Conservation (phyloP, 2,329 filamentous ascomycete genomes). For the Penicillium sp. region DNA sequence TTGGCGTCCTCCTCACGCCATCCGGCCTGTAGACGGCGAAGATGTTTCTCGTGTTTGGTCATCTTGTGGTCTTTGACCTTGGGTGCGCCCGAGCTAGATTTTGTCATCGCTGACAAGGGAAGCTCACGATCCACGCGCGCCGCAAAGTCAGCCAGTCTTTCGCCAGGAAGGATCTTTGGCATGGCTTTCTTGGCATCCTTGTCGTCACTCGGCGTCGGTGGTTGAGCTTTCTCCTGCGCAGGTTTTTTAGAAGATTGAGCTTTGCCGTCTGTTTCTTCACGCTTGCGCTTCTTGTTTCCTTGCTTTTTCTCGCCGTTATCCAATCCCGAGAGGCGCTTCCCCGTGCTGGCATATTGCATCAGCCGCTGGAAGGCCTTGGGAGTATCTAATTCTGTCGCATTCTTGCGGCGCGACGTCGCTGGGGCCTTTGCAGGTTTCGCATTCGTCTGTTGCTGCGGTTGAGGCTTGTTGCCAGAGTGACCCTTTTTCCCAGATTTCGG, state of each 20-base stretch:
- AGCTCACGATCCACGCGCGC: conserved; percentile 78
- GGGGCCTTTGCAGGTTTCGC: conserved; percentile 45
- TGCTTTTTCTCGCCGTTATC: conserved; percentile 49
- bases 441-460: conserved; percentile 21
- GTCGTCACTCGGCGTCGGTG: conserved; percentile 7
- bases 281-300: conserved; percentile 47
- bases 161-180: conserved; percentile 73
- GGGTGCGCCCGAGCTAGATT: conserved; percentile 37
- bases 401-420: conserved; percentile 30
- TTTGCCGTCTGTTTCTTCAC: conserved; percentile 18
- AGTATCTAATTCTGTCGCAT: conserved; percentile 61
- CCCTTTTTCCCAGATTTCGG: conserved; percentile 30
- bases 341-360: conserved; percentile 65
- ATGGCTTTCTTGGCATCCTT: conserved; percentile 22
- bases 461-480: conserved; percentile 21
- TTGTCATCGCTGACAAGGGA: conserved; percentile 66
- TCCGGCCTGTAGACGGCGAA: conserved; percentile 54
- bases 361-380: conserved; percentile 81
- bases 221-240: conserved; percentile 1
- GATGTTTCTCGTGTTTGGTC: conserved; percentile 78
- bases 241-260: conserved; percentile 11
- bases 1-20: conserved; percentile 52
- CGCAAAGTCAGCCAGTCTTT: conserved; percentile 74
- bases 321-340: conserved; percentile 56
- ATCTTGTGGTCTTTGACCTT: conserved; percentile 51